A percentile compares a stretch with the other conserved stretches of the same genome.
Evolutionary conservation across 495 filamentous ascomycete species (phyloP).

Genomic region (Thozetella sp.): DNA sequence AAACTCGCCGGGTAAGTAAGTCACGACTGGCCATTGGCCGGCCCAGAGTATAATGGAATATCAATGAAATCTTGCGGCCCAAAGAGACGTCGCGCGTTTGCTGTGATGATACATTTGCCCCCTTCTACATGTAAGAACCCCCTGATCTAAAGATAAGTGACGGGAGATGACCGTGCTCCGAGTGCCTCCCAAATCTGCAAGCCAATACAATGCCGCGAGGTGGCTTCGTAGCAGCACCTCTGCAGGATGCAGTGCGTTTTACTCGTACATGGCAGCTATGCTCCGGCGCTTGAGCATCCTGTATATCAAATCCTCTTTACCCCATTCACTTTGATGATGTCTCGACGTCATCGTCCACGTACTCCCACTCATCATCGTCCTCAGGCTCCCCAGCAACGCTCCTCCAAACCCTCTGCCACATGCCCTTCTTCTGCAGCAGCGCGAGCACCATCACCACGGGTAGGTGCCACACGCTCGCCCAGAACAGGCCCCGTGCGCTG

Average conservation of each 20-base stretch:
- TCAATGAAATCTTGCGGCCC: too few species aligned
- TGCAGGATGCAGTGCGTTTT: background rate
- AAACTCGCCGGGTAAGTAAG: too few species aligned
- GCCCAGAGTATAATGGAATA: too few species aligned
- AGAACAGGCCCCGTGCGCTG: conserved; percentile 84
- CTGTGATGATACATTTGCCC: background rate
- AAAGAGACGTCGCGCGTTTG: background rate
- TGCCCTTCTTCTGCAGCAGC: conserved; percentile 90
- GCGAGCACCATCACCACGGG: conserved; percentile 89
- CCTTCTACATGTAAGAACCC: background rate
- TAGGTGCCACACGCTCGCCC: conserved; percentile 97
- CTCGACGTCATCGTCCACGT: conserved; percentile 37
- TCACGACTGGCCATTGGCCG: too few species aligned
- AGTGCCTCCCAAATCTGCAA: background rate
- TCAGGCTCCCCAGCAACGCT: conserved; percentile 59
- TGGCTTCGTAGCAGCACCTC: background rate
- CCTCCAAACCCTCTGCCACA: conserved; percentile 85
- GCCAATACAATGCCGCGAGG: background rate
- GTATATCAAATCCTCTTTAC: background rate
- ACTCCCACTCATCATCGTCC: conserved; percentile 47
- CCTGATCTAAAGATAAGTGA: background rate
- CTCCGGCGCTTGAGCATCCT: background rate
- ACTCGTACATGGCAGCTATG: background rate
- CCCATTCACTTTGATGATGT: conserved; percentile 21
- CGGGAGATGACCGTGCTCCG: background rate